These are phyloP conservation scores for Rostrohypoxylon terebratum DNA, from an alignment of 495 filamentous ascomycete genomes.

Conservation along the genomic window DNA sequence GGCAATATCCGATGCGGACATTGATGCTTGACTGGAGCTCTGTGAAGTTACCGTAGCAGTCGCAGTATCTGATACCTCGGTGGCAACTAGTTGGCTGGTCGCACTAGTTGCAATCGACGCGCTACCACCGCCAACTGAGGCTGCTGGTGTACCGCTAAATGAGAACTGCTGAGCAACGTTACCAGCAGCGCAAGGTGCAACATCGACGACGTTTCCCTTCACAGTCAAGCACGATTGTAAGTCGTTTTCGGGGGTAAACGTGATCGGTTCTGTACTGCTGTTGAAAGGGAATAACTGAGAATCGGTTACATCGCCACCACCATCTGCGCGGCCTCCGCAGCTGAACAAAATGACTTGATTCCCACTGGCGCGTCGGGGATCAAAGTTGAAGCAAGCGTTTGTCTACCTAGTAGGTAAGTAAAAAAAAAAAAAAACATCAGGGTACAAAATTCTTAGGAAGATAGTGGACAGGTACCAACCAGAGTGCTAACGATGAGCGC, in stretches of 20 bases:
- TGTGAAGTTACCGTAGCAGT: slow-evolving; percentile 26
- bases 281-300: slow-evolving; percentile 63
- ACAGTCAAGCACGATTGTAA: slow-evolving; percentile 60
- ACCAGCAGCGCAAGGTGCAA: slow-evolving; percentile 56
- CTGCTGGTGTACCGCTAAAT: slow-evolving; percentile 51
- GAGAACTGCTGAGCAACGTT: slow-evolving; percentile 61
- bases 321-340: slow-evolving; percentile 68
- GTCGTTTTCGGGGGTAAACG: slow-evolving; percentile 58
- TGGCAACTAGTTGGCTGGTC: slow-evolving; percentile 2
- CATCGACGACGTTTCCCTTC: slow-evolving; percentile 58
- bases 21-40: slow-evolving; percentile 11
- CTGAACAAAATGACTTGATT: slow-evolving; percentile 65
- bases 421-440: slow-evolving; percentile 8
- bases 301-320: slow-evolving; percentile 61
- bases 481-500: slow-evolving; percentile 66
- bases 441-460: background rate
- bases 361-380: slow-evolving; percentile 58
- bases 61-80: slow-evolving; percentile 8
- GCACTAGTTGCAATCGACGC: slow-evolving; percentile 7
- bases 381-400: slow-evolving; percentile 68
- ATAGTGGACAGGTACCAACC: slow-evolving; percentile 41
- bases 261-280: slow-evolving; percentile 55
- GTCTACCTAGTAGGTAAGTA: too few species aligned
- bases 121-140: slow-evolving; percentile 19
- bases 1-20: slow-evolving; percentile 19